Conservation (phyloP, 2,329 filamentous ascomycete species). For the Rutstroemia sp. region DNA sequence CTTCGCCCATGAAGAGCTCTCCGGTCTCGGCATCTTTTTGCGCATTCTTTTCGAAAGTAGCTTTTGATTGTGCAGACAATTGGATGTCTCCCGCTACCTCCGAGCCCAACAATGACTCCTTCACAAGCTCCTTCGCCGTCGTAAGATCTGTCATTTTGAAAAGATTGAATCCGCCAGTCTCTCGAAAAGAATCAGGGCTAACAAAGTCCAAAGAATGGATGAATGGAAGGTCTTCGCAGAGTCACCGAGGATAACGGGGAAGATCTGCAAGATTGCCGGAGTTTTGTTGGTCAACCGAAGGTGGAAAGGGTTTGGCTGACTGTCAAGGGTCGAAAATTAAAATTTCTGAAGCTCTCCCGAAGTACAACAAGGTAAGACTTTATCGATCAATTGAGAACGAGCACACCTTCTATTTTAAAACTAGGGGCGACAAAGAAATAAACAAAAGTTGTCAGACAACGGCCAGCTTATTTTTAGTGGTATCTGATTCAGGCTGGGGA, state of each 20-base stretch:
- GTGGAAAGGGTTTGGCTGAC: background rate
- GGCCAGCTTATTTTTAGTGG: no score
- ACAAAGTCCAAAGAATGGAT: background rate
- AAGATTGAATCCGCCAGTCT: background rate
- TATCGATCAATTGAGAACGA: background rate
- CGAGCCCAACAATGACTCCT: constrained; percentile 68
- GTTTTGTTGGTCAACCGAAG: background rate
- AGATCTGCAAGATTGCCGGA: background rate
- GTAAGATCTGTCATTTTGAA: constrained; percentile 24
- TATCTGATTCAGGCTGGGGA: no score
- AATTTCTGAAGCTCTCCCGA: background rate
- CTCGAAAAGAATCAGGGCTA: background rate
- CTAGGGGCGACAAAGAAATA: background rate
- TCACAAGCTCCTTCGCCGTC: constrained; percentile 53
- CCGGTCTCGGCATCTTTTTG: constrained; percentile 66
- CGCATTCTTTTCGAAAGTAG: constrained; percentile 70
- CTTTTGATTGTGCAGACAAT: constrained; percentile 67
- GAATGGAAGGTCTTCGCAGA: background rate
- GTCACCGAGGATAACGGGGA: background rate
- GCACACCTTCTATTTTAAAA: background rate
- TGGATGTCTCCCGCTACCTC: constrained; percentile 42
- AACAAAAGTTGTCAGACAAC: no score
- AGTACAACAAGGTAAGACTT: background rate
- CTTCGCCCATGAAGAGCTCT: constrained; percentile 70
- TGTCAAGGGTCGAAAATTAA: background rate